Evolutionary conservation across 495 filamentous ascomycete species (phyloP).

Genomic region (Penicillium dipodomyicola): DNA sequence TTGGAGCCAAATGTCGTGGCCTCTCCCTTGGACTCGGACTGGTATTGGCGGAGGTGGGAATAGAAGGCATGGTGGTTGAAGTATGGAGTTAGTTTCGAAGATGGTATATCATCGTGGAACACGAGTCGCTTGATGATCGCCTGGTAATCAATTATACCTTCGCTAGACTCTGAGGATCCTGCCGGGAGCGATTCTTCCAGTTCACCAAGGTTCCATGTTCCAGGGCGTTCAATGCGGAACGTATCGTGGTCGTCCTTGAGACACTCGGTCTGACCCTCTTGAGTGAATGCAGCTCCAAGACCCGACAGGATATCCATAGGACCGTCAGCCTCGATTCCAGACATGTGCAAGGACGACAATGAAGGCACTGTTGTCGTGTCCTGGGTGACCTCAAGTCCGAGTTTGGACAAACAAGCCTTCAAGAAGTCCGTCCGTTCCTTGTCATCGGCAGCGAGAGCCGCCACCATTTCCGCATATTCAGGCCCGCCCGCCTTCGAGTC

Average conservation of each 20-base stretch:
- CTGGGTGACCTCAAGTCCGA: constrained; percentile 74
- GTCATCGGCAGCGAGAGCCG: constrained; percentile 69
- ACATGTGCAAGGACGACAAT: constrained; percentile 82
- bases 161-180: constrained; percentile 23
- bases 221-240: constrained; percentile 69
- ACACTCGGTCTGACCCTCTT: constrained; percentile 65
- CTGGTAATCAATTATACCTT: constrained; percentile 73
- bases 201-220: constrained; percentile 59
- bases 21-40: constrained; percentile 50
- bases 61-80: constrained; percentile 86
- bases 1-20: constrained; percentile 69
- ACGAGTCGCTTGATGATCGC: constrained; percentile 68
- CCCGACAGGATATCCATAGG: constrained; percentile 64
- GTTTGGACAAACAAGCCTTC: constrained; percentile 74
- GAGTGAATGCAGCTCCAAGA: constrained; percentile 63
- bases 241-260: constrained; percentile 84
- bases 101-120: constrained; percentile 67
- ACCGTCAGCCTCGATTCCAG: constrained; percentile 61
- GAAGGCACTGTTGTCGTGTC: constrained; percentile 70
- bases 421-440: constrained; percentile 69
- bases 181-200: constrained; percentile 52
- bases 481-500: constrained; percentile 58
- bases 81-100: constrained; percentile 74
- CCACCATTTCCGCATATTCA: constrained; percentile 65
- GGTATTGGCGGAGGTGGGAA: constrained; percentile 66